Evolutionary conservation across 176 grass and related monocot species (phyloP), one percentile per base, ranked within the genome.

Genomic region (Rhynchospora breviuscula): DNA sequence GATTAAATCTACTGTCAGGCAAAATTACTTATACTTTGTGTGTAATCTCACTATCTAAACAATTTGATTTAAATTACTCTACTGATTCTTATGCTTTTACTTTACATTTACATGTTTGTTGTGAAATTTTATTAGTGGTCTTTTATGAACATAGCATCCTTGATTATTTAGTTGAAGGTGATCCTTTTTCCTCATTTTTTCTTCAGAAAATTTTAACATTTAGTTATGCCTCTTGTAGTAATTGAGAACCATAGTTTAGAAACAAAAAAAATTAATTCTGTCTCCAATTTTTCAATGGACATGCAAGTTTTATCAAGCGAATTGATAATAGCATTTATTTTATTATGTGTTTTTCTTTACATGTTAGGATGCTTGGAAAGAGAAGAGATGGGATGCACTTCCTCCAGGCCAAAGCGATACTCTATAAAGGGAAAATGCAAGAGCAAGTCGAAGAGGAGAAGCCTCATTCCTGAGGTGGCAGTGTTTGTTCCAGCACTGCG

Each of bases 371-470:
- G 78, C 78, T 81, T 61, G 78, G n/a, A 25, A 81, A 81, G 78
- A 81, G 78, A 81, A 88, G 71, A 79, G 49, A 99, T 99, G 96
- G 96, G 96, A 82, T 99, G 96, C 67, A 74, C 80, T 8, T 81
- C 85, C 40, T 99, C 96, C 19, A 80, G 91, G 62, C 95, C 95
- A 8, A 79, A 65, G 61, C 46, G 40, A 80, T 17, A 31, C 73
- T 76, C 72, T 13, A 4, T 33, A 56, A 33, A 77, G 8, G 73
- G 73, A 31, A 77, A 54, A 31, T 6, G 48, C 23, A 90, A 79
- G 74, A 67, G 62, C 80, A 82, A 82, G 47, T 82, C 62, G 7
- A 98, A 98, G 65, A 86, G 89, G 2, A 79, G 68, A 62, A 90
- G 88, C 79, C 81, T 90, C 75, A 82, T 95, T 43, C 78, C 94